Percentiles rank a stretch among this genome's conserved stretches.
Conservation (phyloP, 768 basidiomycete species). For the Krasilnikovozyma curviuscula region DNA sequence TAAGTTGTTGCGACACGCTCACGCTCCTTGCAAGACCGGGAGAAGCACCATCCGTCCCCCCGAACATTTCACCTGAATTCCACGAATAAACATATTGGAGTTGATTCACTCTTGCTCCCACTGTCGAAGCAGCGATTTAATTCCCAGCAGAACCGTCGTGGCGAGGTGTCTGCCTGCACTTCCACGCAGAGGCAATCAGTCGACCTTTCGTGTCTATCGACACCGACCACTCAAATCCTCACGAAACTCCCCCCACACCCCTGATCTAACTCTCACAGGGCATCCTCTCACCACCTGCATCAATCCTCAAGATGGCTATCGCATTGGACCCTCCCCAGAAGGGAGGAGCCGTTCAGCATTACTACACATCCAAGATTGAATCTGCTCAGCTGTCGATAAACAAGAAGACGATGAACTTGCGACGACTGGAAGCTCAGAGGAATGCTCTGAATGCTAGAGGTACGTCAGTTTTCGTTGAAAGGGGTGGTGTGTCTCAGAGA, state of each 20-base stretch:
- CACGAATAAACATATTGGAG: too few species aligned
- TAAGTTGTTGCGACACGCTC: too few species aligned
- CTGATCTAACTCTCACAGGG: neutral
- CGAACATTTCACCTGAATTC: too few species aligned
- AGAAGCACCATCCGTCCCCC: too few species aligned
- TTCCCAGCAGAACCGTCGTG: too few species aligned
- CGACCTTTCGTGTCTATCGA: too few species aligned
- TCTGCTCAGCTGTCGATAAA: constrained; percentile 80
- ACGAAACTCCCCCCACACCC: neutral
- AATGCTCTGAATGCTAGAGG: constrained; percentile 94
- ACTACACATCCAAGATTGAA: constrained; percentile 93
- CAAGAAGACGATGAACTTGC: constrained; percentile 86
- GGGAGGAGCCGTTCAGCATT: constrained; percentile 42
- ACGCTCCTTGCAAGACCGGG: too few species aligned
- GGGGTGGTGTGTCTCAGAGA: too few species aligned
- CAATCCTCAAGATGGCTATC: neutral
- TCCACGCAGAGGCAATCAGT: too few species aligned
- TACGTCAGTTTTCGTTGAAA: constrained; percentile 26
- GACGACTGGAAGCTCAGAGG: constrained; percentile 85
- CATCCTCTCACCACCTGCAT: neutral
- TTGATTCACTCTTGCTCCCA: too few species aligned
- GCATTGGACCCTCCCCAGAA: neutral
- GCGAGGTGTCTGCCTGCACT: too few species aligned
- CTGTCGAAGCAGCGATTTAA: too few species aligned
- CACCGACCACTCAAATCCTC: neutral